These are phyloP conservation scores for Trifolium pratense DNA, from an alignment of 306 rosid species.

Conservation along the genomic window DNA sequence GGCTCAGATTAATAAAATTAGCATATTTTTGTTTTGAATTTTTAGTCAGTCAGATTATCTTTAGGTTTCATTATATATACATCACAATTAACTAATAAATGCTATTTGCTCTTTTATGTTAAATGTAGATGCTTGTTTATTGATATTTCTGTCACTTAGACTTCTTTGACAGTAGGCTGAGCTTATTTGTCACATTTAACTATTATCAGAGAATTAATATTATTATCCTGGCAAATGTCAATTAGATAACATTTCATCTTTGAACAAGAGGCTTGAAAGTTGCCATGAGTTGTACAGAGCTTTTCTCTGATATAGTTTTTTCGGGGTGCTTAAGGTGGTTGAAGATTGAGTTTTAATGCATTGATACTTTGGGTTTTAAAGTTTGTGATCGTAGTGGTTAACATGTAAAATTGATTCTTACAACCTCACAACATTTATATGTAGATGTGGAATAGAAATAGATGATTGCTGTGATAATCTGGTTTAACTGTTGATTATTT, in stretches of 20 bases:
- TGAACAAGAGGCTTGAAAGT: constrained; percentile 19
- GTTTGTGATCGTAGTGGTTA: background rate
- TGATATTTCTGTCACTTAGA: background rate
- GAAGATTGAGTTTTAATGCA: background rate
- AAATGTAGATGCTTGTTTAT: background rate
- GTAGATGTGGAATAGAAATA: background rate
- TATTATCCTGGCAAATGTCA: background rate
- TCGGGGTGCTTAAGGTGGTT: background rate
- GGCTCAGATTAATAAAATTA: background rate
- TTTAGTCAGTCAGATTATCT: background rate
- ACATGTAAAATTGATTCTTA: background rate
- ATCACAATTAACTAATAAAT: background rate
- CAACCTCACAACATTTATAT: background rate
- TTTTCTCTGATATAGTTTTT: constrained; percentile 14
- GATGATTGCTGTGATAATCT: background rate
- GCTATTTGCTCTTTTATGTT: constrained; percentile 9
- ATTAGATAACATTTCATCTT: background rate
- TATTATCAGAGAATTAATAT: background rate
- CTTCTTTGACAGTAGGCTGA: background rate
- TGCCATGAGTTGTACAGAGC: background rate
- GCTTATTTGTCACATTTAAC: background rate
- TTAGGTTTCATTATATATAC: background rate
- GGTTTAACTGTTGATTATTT: background rate
- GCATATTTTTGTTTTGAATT: constrained; percentile 6
- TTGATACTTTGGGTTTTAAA: background rate